Base-by-base conservation (phyloP, 1,139 yeast species). In the Debaryomyces robertsiae region DNA sequence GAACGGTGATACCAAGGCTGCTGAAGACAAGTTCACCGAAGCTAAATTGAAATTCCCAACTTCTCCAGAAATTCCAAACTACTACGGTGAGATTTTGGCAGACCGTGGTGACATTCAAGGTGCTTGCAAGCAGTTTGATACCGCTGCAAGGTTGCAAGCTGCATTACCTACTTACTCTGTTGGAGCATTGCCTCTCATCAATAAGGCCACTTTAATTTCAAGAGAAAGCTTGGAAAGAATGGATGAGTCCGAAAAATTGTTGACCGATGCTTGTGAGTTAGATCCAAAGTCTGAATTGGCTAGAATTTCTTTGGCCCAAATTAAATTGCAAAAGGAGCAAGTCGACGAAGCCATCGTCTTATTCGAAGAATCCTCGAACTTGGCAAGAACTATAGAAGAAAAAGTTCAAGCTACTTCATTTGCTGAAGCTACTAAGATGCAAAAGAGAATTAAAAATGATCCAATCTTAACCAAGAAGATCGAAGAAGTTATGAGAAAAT, bases 211-310 rank as follows among this genome's bases (percentile, higher is more conserved):
- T 18, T 78, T 87, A 42, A 76, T 84, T 42, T 77, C 82, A 24
- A 79, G 84, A 64, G 79, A 79, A 52, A 75, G 77, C 47, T 56
- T 65, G 36, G 79, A 76, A 40, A 75, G 73, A 50, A 64, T 84
- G 45, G 76, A 69, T 36, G 79, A 78, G 54, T 90, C 95, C 38
- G 82, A 81, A 49, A 72, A 73, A 43, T 70, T 89, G 46, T 81
- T 93, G 59, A 75, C 79, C 52, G 74, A 79, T 61, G 98, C 98
- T 17, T 79, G 86, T 56, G 79, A 82, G 52, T 70, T 84, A 50
- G 98, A 93, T 69, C 89, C 96, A 46, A 81, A 81, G 62, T 82
- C 90, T 39, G 98, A 93, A 61, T 79, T 89, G 51, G 98, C 96
- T 36, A 79, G 89, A 63, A 80, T 89, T 53, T 82, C 95, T 11